phyloP scores from a whole-genome alignment of 805 yeast species.

The Candida xyloterini region DNA sequence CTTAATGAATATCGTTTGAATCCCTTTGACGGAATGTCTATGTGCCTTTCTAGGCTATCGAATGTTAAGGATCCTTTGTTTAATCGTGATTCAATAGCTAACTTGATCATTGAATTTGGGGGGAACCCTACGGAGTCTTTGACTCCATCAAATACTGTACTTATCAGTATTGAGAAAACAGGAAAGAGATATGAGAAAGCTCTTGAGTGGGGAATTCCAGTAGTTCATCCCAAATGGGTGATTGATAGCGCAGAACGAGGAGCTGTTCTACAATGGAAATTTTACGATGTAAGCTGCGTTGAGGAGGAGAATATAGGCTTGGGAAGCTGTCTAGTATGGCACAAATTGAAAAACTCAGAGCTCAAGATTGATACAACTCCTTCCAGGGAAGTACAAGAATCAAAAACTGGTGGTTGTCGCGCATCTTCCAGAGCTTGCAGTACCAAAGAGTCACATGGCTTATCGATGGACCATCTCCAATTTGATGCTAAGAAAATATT shows the following conservation, averaged over 20 bases:
- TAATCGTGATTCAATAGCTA: constrained; percentile 33
- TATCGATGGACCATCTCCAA: no score
- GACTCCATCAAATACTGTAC: constrained; percentile 40
- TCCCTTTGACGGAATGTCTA: constrained; percentile 42
- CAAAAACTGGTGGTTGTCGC: constrained; percentile 4
- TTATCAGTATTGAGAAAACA: constrained; percentile 47
- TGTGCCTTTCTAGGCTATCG: constrained; percentile 44
- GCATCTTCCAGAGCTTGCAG: background rate
- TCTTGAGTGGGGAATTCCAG: constrained; percentile 49
- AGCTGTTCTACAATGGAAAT: constrained; percentile 39
- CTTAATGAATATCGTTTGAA: constrained; percentile 32
- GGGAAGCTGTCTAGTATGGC: constrained; percentile 40
- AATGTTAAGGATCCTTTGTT: constrained; percentile 21
- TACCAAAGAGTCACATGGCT: no score
- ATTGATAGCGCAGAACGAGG: constrained; percentile 44
- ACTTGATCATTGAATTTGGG: constrained; percentile 41
- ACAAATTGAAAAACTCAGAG: constrained; percentile 9
- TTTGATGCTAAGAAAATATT: background rate
- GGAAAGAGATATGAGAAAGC: constrained; percentile 56
- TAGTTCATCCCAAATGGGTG: constrained; percentile 51
- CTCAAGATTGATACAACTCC: background rate
- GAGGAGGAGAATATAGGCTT: constrained; percentile 22
- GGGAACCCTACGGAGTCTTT: constrained; percentile 52
- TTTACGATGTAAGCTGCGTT: constrained; percentile 35
- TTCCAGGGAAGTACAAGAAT: background rate